Base-by-base conservation (phyloP, 805 yeast genomes). In the Kuraishia capsulata region DNA sequence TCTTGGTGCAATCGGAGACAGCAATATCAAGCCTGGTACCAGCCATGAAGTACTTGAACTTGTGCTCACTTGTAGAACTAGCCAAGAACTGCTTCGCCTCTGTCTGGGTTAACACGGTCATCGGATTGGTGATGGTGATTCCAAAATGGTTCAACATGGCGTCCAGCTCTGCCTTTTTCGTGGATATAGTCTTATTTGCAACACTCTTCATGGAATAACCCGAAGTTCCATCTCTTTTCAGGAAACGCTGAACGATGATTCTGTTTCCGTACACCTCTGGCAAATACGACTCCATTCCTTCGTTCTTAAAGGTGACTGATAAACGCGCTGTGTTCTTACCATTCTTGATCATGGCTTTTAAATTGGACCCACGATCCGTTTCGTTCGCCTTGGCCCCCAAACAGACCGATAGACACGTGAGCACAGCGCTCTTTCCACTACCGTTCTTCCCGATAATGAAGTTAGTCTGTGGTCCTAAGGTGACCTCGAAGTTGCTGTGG, bases 81-180 rank as follows among this genome's bases (percentile, higher is more conserved):
- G 95, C 82, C 44, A 92, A 62, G 53, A 92, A 92, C 13, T 89
- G 82, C 47, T 95, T 75, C 2, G 99, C 97, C 43, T 81, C 84
- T 48, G 92, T 97, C 56, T 92, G 99, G 1, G 95, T 86, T 36
- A 92, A 65, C 51, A 92, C 84, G 2, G 95, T 84, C 73, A 92
- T 76, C 4, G 97, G 96, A 49, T 92, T 92, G 49, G 79, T 89
- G 20, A 92, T 81, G 4, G 85, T 79, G 32, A 90, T 79, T 33
- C 81, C 78, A 52, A 81, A 87, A 44, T 70, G 73, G 45, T 74
- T 78, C 35, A 88, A 59, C 3, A 92, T 79, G 4, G 71, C 72
- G 45, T 77, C 86, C 23, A 92, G 59, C 11, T 78, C 82, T 23
- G 68, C 65, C 42, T 78, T 81, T 49, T 79, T 82, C 13, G 63